Conservation (phyloP, 805 yeast genomes). For the Yamadazyma ubonensis region DNA sequence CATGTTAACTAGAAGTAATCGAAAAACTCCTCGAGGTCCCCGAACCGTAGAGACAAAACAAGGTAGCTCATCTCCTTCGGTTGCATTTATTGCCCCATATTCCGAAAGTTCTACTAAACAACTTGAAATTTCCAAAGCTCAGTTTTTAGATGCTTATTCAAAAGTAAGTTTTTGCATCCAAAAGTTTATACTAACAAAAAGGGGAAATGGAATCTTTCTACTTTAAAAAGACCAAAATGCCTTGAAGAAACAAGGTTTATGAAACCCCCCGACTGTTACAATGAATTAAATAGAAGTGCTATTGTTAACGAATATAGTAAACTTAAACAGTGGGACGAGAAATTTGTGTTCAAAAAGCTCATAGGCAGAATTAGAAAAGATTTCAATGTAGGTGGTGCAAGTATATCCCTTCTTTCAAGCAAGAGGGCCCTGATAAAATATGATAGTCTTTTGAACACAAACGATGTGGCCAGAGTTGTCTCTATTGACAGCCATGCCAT, state of each 20-base stretch:
- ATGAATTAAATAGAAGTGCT: constrained; percentile 47
- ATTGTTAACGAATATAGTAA: constrained; percentile 41
- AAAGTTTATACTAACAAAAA: constrained; percentile 18
- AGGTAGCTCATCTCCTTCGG: background rate
- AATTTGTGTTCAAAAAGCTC: constrained; percentile 36
- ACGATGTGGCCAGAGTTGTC: constrained; percentile 52
- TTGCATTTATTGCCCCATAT: constrained; percentile 20
- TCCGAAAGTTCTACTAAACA: constrained; percentile 20
- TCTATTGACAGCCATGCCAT: constrained; percentile 72
- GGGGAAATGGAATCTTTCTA: constrained; percentile 56
- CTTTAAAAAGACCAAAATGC: constrained; percentile 56
- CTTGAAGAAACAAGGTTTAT: constrained; percentile 45
- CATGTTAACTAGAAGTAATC: constrained; percentile 9
- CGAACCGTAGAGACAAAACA: background rate
- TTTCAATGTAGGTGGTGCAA: constrained; percentile 50
- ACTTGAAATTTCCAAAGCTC: constrained; percentile 42
- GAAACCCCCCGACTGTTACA: constrained; percentile 58
- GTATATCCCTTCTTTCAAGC: constrained; percentile 57
- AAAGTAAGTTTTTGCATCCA: constrained; percentile 23
- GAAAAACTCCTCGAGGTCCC: background rate
- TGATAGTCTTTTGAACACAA: constrained; percentile 47
- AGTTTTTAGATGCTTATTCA: constrained; percentile 56
- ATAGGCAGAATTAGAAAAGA: constrained; percentile 37
- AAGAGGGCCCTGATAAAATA: constrained; percentile 49
- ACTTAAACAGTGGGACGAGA: constrained; percentile 51